A percentile compares a stretch with the other conserved stretches of the same genome.
phyloP scores from a whole-genome alignment of 2,329 filamentous ascomycete genomes.

The Fusarium chlamydosporum region DNA sequence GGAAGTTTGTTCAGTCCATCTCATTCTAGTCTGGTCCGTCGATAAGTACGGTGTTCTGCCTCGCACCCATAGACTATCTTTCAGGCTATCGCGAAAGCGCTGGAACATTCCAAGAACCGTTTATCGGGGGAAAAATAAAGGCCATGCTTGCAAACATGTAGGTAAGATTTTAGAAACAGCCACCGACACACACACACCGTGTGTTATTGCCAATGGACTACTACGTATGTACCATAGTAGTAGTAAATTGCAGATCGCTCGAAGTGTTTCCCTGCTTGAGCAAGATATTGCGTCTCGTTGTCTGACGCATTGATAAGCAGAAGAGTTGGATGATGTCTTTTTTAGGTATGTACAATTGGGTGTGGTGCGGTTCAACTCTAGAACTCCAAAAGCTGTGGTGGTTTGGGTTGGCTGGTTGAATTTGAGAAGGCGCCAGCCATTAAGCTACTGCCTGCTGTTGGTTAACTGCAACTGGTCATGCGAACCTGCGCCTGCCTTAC shows the following conservation, averaged over 20 bases:
- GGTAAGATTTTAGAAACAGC: constrained; percentile 45
- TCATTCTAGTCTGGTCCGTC: constrained; percentile 1
- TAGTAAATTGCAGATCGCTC: constrained; percentile 40
- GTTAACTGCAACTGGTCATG: constrained; percentile 18
- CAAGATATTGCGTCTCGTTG: constrained; percentile 17
- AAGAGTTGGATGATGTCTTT: constrained; percentile 7
- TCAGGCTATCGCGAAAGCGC: constrained; percentile 30
- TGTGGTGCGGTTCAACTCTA: neutral
- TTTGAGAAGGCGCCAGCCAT: constrained; percentile 14
- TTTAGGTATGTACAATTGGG: constrained; percentile 33
- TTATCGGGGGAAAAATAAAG: constrained; percentile 21
- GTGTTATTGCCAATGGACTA: constrained; percentile 11
- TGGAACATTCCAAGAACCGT: constrained; percentile 44
- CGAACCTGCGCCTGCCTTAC: constrained; percentile 23
- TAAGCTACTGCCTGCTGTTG: neutral
- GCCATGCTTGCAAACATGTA: constrained; percentile 5
- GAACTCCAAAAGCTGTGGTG: constrained; percentile 22
- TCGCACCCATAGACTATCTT: neutral
- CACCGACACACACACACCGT: constrained; percentile 30
- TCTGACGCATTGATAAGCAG: constrained; percentile 46
- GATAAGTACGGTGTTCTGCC: neutral
- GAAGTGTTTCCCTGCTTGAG: constrained; percentile 17
- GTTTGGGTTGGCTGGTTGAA: constrained; percentile 22
- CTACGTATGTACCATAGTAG: no score
- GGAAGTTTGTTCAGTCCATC: constrained; percentile 1